Percentiles rank a stretch among this genome's conserved stretches.
These are phyloP conservation scores for Phytophthora cactorum DNA, from an alignment of 352 stramenopile species.

Conservation along the genomic window DNA sequence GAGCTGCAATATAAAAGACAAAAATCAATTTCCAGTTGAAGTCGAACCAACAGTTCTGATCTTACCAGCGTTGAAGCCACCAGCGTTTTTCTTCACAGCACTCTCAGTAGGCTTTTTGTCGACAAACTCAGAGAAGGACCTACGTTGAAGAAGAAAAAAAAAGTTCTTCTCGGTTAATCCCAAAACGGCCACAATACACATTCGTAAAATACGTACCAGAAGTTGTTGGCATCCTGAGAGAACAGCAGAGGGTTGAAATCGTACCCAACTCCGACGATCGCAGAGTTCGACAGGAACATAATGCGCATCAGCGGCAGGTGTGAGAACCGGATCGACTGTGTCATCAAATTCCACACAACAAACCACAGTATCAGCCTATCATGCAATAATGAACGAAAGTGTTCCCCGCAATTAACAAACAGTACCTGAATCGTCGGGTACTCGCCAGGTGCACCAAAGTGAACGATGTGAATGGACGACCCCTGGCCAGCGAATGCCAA, in stretches of 20 bases:
- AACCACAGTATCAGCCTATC: background rate
- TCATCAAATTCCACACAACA: background rate
- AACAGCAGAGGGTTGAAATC: conserved; percentile 95
- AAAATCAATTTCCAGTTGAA: conserved; percentile 8
- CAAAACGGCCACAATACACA: conserved; percentile 1
- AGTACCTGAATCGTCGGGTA: conserved; percentile 77
- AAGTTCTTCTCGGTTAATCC: background rate
- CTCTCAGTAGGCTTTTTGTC: conserved; percentile 78
- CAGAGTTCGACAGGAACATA: conserved; percentile 90
- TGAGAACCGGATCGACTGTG: conserved; percentile 86
- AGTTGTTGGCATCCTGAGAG: conserved; percentile 71
- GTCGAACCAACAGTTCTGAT: background rate
- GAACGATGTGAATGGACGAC: conserved; percentile 91
- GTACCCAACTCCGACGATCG: conserved; percentile 88
- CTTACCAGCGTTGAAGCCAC: conserved; percentile 74
- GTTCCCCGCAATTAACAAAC: background rate
- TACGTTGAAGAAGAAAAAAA: conserved; percentile 12
- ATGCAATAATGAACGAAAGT: no score
- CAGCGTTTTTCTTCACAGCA: conserved; percentile 61
- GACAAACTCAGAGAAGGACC: conserved; percentile 76
- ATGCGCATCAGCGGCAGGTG: conserved; percentile 87
- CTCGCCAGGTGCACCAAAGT: conserved; percentile 76
- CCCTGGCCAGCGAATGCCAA: conserved; percentile 92
- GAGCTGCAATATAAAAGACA: conserved; percentile 38
- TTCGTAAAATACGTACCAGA: conserved; percentile 56